Conservation (phyloP, 2,329 filamentous ascomycete species). For the Pleochaeta shiraiana region DNA sequence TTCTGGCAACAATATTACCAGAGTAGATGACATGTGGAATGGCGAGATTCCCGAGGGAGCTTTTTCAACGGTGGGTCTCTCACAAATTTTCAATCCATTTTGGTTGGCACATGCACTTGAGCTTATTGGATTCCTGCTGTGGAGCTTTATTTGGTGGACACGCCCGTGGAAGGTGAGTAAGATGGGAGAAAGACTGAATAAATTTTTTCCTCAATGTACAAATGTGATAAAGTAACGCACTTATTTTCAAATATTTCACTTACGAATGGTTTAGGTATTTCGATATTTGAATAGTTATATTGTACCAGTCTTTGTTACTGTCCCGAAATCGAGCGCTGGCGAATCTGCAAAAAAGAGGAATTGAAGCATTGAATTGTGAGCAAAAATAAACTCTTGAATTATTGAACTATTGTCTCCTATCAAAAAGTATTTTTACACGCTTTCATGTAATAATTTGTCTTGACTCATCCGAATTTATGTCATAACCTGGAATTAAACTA, state of each 20-base stretch:
- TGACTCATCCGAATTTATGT: no score
- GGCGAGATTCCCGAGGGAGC: constrained; percentile 27
- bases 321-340: constrained; percentile 30
- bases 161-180: constrained; percentile 22
- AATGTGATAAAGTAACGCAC: not conserved
- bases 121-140: constrained; percentile 17
- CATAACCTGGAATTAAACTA: no score
- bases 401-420: no score
- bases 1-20: constrained; percentile 23
- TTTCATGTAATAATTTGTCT: no score
- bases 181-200: no score
- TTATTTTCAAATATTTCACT: not conserved
- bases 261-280: constrained; percentile 23
- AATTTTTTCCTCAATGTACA: not conserved
- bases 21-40: constrained; percentile 33
- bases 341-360: constrained; percentile 11
- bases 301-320: constrained; percentile 27
- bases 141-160: constrained; percentile 22
- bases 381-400: no score
- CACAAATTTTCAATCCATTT: constrained; percentile 17
- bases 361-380: no score
- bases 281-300: constrained; percentile 28
- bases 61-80: constrained; percentile 27
- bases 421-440: no score
- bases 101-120: constrained; percentile 18